Conservation (phyloP, 805 yeast species). For the Kazachstania africana region DNA sequence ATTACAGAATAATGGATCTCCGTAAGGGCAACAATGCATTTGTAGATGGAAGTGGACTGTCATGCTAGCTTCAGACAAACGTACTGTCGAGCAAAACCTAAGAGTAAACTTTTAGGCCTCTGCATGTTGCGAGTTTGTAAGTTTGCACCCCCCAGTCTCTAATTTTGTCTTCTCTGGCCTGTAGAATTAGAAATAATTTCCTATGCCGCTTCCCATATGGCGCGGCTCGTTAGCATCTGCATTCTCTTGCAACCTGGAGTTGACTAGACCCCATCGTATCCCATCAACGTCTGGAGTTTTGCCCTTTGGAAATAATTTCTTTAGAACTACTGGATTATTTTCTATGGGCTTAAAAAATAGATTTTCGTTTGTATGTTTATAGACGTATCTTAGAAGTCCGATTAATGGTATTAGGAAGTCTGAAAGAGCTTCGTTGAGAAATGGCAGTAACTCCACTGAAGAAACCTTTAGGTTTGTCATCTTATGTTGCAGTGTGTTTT, state of each 20-base stretch:
- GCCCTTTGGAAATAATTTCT: conserved; percentile 17
- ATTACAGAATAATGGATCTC: too few relatives aligned
- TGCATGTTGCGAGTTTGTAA: too few relatives aligned
- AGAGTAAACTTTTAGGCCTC: too few relatives aligned
- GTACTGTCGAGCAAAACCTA: too few relatives aligned
- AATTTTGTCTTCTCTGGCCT: too few relatives aligned
- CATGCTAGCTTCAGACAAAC: too few relatives aligned
- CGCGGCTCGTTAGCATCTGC: too few relatives aligned
- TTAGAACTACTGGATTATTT: conserved; percentile 7
- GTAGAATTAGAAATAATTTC: too few relatives aligned
- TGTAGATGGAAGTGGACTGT: too few relatives aligned
- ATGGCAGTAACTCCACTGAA: conserved; percentile 9
- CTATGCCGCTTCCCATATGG: too few relatives aligned
- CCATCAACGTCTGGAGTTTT: conserved; percentile 15
- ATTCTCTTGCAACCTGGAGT: conserved; percentile 3
- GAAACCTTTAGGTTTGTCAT: not conserved
- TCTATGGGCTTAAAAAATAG: conserved; percentile 16
- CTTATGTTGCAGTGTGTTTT: not conserved
- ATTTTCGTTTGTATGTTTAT: conserved; percentile 20
- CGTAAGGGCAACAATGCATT: too few relatives aligned
- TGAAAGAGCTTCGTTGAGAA: conserved; percentile 15
- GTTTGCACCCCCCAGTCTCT: too few relatives aligned
- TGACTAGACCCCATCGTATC: conserved; percentile 17
- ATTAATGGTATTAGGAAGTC: conserved; percentile 21
- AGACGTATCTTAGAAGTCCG: conserved; percentile 18